Evolutionary conservation across 2,329 filamentous ascomycete genomes (phyloP), one percentile per base, ranked within the genome.

Genomic region (Xylariaceae sp.): DNA sequence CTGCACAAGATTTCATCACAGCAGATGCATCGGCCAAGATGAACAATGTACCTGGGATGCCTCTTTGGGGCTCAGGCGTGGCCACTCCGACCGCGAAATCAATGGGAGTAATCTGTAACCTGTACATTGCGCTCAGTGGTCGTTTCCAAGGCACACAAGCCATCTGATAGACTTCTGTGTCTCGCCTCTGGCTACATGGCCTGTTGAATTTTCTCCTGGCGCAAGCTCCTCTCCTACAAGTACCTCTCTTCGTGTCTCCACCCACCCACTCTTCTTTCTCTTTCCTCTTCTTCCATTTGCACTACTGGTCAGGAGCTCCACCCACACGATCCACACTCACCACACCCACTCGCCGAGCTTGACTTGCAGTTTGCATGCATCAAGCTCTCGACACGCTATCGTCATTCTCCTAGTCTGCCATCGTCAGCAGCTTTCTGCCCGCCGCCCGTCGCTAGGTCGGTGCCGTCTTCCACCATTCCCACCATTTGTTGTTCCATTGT

Each of bases 331-430:
- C 50, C 45, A 47, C 43, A 54, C 40, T 39, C 31, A 35, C 45
- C 32, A 47, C 57, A 57, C 56, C 60, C 60, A 61, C 56, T 58
- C 54, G 33, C 44, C 58, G 48, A 58, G 47, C 56, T 60, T 62
- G 57, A 63, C 62, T 64, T 63, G 62, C 62, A 62, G 55, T 58
- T 57, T 60, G 59, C 61, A 59, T 64, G 62, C 62, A 63, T 59
- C 60, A 60, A 54, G 52, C 56, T 61, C 57, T 62, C 58, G 58
- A 64, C 57, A 57, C 59, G 54, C 59, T 62, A 59, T 59, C 60
- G 58, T 60, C 59, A 64, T 63, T 56, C 50, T 44, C 49, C 33
- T 52, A 47, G 45, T 57, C 51, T 52, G 56, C 56, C 58, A 58
- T 58, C 54, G 53, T 51, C 44, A 56, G 49, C 51, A 56, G 27